Percentiles rank a stretch among this genome's conserved stretches.
phyloP scores from a whole-genome alignment of 768 basidiomycete species.

The Lactifluus rugatus region DNA sequence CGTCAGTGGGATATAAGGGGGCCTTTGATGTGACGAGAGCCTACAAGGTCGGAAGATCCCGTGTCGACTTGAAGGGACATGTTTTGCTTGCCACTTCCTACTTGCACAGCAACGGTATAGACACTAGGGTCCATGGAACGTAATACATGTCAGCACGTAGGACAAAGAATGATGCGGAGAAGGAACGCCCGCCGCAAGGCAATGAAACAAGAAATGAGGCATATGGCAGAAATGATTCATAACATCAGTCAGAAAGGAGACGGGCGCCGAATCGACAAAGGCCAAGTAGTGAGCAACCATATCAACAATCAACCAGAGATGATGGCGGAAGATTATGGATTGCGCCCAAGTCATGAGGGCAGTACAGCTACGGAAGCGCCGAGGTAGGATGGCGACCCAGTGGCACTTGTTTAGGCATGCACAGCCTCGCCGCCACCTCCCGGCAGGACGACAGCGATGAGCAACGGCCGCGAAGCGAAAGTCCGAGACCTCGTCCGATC shows the following conservation, averaged over 20 bases:
- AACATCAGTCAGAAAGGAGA: not conserved
- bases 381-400: not conserved
- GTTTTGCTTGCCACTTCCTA: constrained; percentile 42
- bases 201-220: not conserved
- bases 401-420: not conserved
- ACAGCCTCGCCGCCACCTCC: too few relatives aligned
- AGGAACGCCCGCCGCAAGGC: not conserved
- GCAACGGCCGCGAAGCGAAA: too few relatives aligned
- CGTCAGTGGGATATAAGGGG: not conserved
- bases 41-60: constrained; percentile 71
- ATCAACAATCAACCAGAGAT: not conserved
- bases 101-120: constrained; percentile 51
- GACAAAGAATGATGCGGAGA: not conserved
- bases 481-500: too few relatives aligned
- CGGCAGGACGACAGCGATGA: not conserved
- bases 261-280: not conserved
- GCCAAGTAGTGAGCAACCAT: not conserved
- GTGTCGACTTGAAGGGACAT: constrained; percentile 68
- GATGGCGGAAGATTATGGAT: not conserved
- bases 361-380: not conserved
- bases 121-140: constrained; percentile 34
- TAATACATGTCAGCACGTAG: not conserved
- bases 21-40: constrained; percentile 21
- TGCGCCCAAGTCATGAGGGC: not conserved
- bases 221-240: not conserved